phyloP scores from a whole-genome alignment of 306 rosid genomes.

The Acmispon strigosus region DNA sequence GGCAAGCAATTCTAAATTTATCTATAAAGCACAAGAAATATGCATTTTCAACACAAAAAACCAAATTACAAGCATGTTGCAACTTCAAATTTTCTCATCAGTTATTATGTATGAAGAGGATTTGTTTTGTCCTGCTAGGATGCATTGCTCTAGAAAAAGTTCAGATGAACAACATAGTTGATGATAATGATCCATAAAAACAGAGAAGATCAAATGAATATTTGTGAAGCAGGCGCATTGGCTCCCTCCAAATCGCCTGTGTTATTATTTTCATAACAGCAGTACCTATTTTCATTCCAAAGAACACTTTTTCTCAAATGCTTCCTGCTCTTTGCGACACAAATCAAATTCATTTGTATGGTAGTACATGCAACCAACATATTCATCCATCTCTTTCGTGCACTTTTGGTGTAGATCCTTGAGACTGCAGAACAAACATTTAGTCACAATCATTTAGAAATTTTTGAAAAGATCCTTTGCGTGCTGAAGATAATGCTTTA shows the following conservation, averaged over 20 bases:
- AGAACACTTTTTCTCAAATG: constrained; percentile 72
- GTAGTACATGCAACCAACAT: constrained; percentile 94
- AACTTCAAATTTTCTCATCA: background rate
- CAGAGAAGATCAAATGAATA: constrained; percentile 25
- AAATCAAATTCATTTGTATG: constrained; percentile 87
- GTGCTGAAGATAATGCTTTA: background rate
- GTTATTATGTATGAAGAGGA: constrained; percentile 20
- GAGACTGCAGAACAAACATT: constrained; percentile 51
- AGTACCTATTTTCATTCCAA: constrained; percentile 48
- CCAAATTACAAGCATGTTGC: constrained; percentile 18
- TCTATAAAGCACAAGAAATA: background rate
- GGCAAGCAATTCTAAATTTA: no score
- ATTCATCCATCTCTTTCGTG: constrained; percentile 89
- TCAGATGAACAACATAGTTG: constrained; percentile 25
- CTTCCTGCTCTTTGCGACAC: constrained; percentile 93
- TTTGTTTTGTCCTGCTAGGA: constrained; percentile 19
- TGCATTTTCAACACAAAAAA: background rate
- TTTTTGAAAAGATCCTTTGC: background rate
- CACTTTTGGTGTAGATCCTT: constrained; percentile 86
- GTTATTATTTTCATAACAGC: constrained; percentile 38
- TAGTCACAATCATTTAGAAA: background rate
- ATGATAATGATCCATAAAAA: constrained; percentile 12
- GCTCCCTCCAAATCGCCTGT: constrained; percentile 44
- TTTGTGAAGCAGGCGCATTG: constrained; percentile 26
- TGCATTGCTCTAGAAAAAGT: constrained; percentile 22